These are phyloP conservation scores for Hypoxylon trugodes DNA, from an alignment of 495 filamentous ascomycete genomes.

Conservation along the genomic window DNA sequence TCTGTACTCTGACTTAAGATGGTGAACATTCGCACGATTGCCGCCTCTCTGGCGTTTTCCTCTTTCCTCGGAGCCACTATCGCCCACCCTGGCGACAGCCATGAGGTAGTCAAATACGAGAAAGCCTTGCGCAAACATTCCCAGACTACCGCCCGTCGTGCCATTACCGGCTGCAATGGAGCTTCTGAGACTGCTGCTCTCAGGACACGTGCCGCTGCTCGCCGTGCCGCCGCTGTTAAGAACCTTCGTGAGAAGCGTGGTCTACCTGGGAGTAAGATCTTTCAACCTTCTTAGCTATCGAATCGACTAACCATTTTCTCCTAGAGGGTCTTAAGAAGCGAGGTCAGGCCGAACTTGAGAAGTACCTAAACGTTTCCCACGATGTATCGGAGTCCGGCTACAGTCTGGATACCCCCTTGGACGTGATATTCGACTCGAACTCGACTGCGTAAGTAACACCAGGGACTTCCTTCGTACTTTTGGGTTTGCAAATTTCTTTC, in stretches of 20 bases:
- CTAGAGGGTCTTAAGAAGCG: slow-evolving; percentile 41
- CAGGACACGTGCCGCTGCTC: slow-evolving; percentile 46
- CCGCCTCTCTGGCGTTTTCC: slow-evolving; percentile 40
- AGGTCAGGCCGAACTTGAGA: slow-evolving; percentile 37
- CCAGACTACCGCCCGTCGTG: slow-evolving; percentile 46
- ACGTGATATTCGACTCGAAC: slow-evolving; percentile 56
- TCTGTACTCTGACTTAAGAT: slow-evolving; percentile 19
- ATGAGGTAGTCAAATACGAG: slow-evolving; percentile 47
- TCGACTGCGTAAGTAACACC: too few relatives aligned
- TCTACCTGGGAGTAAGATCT: slow-evolving; percentile 54
- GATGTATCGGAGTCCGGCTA: slow-evolving; percentile 29
- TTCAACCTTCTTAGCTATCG: background rate
- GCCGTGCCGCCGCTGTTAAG: slow-evolving; percentile 48
- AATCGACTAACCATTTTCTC: slow-evolving; percentile 2
- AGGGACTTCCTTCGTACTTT: too few relatives aligned
- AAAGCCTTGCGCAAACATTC: slow-evolving; percentile 44
- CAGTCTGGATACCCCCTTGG: slow-evolving; percentile 54
- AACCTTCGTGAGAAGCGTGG: slow-evolving; percentile 59
- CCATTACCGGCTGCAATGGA: slow-evolving; percentile 44
- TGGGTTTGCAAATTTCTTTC: too few relatives aligned
- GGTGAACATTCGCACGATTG: slow-evolving; percentile 36
- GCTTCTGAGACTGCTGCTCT: slow-evolving; percentile 43
- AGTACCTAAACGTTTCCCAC: slow-evolving; percentile 38
- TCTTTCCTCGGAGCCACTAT: slow-evolving; percentile 39
- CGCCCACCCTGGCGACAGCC: slow-evolving; percentile 50